Conservation (phyloP, 2,329 filamentous ascomycete species). For the Mollisia scopiformis region DNA sequence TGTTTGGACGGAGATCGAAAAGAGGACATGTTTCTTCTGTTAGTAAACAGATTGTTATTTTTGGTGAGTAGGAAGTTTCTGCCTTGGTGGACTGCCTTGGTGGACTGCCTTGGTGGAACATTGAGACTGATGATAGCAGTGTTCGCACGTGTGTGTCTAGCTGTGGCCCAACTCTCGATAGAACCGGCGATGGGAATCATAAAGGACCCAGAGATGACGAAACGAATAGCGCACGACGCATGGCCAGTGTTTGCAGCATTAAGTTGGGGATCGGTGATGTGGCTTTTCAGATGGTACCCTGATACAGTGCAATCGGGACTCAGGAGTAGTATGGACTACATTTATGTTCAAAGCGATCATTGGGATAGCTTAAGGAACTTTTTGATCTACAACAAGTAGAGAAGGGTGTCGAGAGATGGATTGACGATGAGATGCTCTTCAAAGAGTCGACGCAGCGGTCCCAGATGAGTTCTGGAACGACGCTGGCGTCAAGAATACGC, state of each 20-base stretch:
- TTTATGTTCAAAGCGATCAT: slow-evolving; percentile 86
- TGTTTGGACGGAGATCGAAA: slow-evolving; percentile 73
- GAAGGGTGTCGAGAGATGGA: not conserved
- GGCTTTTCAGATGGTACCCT: slow-evolving; percentile 89
- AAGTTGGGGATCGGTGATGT: slow-evolving; percentile 95
- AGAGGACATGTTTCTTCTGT: slow-evolving; percentile 77
- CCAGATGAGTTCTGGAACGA: too few relatives aligned
- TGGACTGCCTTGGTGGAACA: not conserved
- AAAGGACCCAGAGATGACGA: slow-evolving; percentile 47
- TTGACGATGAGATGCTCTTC: too few relatives aligned
- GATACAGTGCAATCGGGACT: slow-evolving; percentile 89
- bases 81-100: too few relatives aligned
- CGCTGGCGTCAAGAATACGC: too few relatives aligned
- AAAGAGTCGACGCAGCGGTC: too few relatives aligned
- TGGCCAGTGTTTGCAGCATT: slow-evolving; percentile 93
- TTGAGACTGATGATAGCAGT: slow-evolving; percentile 47
- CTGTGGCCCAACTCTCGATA: slow-evolving; percentile 80
- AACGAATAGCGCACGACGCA: slow-evolving; percentile 66
- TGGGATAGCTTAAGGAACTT: slow-evolving; percentile 89
- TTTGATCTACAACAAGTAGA: slow-evolving; percentile 77
- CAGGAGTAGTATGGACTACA: slow-evolving; percentile 95
- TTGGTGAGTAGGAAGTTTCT: slow-evolving; percentile 50
- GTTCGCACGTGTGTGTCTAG: slow-evolving; percentile 87
- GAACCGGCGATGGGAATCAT: slow-evolving; percentile 60
- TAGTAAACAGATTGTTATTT: slow-evolving; percentile 97